Base-by-base conservation (phyloP, 306 rosid species). In the Dryas drummondii region DNA sequence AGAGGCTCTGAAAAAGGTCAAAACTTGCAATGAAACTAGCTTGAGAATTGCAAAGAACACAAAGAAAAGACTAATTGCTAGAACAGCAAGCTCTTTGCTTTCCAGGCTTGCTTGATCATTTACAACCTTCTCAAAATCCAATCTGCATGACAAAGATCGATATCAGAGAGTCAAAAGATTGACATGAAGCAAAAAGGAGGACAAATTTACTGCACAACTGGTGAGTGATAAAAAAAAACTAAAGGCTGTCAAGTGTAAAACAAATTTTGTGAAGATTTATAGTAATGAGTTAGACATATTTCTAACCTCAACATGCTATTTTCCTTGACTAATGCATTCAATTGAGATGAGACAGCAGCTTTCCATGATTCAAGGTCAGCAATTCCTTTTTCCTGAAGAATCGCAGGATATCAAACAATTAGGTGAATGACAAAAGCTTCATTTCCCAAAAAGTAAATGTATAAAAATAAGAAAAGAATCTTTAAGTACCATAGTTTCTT, bases 311-410 rank as follows among this genome's bases (percentile, higher is more conserved):
- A 78, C 73, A 82, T 44, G 72, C 73, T 84, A 49, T 91, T 93
- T 82, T 87, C 93, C 83, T 75, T 74, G 75, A 76, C 82, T 85
- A 93, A 68, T 68, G 80, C 83, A 47, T 89, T 78, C 76, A 93
- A 67, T 51, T 87, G 96, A 80, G 86, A 81, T 66, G 86, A 81
- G 66, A 82, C 82, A 70, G 57, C 82, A 41, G 84, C 80, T 84
- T 91, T 93, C 97, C 98, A 93, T 52, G 87, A 82, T 77, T 79
- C 88, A 14, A 86, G 82, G 53, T 86, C 88, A 63, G 84, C 74
- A 52, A 89, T 66, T 74, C 64, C 89, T 70, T 86, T 84, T 81
- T 85, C 89, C 98, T 93, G 72, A 19, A 65, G 81, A 84, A 65
- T 52, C 27, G 58, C 72, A 80, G 55, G 71, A 63, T 66, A 42